Percentiles rank a stretch among this genome's conserved stretches.
Conservation (phyloP, 345 rosid genomes). For the Moricandia arvensis region DNA sequence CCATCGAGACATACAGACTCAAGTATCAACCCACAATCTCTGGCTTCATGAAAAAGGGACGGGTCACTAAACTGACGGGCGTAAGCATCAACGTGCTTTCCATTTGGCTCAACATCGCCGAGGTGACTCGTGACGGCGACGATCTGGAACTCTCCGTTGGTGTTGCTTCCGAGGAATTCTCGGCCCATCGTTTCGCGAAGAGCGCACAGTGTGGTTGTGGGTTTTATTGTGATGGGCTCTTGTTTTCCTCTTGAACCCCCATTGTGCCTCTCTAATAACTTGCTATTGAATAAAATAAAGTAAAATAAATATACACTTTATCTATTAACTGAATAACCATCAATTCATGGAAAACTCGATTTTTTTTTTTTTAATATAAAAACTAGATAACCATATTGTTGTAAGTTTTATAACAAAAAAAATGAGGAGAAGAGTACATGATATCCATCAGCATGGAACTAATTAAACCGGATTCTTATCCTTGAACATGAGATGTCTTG, state of each 20-base stretch:
- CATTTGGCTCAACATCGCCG: slow-evolving; percentile 53
- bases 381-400: slow-evolving; percentile 1
- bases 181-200: slow-evolving; percentile 46
- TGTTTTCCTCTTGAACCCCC: too few species aligned
- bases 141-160: slow-evolving; percentile 56
- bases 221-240: slow-evolving; percentile 42
- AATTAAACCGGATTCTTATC: slow-evolving; percentile 69
- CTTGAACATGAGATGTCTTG: slow-evolving; percentile 50
- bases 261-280: too few species aligned
- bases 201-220: slow-evolving; percentile 85
- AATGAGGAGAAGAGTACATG: neutral
- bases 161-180: slow-evolving; percentile 44
- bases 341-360: too few species aligned
- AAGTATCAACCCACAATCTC: slow-evolving; percentile 48
- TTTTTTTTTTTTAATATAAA: too few species aligned
- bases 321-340: too few species aligned
- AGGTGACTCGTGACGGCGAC: slow-evolving; percentile 44
- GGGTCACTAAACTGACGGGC: slow-evolving; percentile 46
- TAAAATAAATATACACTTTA: too few species aligned
- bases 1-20: slow-evolving; percentile 46
- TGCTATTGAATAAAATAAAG: too few species aligned
- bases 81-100: slow-evolving; percentile 51
- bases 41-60: slow-evolving; percentile 45
- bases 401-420: neutral
- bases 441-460: slow-evolving; percentile 36